phyloP scores from a whole-genome alignment of 257 asterid genomes.

The Agastache rugosa region DNA sequence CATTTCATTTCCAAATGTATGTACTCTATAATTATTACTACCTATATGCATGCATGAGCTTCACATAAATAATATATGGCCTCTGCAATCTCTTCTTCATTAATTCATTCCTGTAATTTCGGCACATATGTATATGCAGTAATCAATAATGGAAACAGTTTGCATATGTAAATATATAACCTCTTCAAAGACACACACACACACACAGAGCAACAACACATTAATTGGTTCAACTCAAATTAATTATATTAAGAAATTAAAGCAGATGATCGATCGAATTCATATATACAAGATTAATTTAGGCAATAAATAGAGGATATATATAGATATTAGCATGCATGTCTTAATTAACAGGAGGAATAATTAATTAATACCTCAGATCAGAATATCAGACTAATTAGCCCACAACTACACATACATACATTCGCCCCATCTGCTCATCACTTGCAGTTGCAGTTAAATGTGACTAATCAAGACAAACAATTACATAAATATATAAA shows the following conservation, averaged over 20 bases:
- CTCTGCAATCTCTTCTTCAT: constrained; percentile 28
- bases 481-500: background rate
- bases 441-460: background rate
- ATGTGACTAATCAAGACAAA: background rate
- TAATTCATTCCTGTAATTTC: background rate
- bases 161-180: background rate
- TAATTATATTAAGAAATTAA: background rate
- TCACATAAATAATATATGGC: background rate
- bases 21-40: background rate
- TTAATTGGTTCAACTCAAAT: background rate
- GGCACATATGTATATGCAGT: no score
- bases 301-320: constrained; percentile 4
- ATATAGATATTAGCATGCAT: constrained; percentile 1
- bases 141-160: background rate
- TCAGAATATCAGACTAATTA: no score
- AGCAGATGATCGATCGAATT: no score
- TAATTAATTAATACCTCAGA: background rate
- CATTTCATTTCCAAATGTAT: background rate
- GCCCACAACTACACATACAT: constrained; percentile 10
- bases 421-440: background rate
- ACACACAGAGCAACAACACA: background rate
- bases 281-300: constrained; percentile 25
- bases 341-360: constrained; percentile 20
- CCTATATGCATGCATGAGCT: no score
- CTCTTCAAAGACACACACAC: background rate